Base-by-base conservation (phyloP, 2,329 filamentous ascomycete species). In the Madurella fahalii region DNA sequence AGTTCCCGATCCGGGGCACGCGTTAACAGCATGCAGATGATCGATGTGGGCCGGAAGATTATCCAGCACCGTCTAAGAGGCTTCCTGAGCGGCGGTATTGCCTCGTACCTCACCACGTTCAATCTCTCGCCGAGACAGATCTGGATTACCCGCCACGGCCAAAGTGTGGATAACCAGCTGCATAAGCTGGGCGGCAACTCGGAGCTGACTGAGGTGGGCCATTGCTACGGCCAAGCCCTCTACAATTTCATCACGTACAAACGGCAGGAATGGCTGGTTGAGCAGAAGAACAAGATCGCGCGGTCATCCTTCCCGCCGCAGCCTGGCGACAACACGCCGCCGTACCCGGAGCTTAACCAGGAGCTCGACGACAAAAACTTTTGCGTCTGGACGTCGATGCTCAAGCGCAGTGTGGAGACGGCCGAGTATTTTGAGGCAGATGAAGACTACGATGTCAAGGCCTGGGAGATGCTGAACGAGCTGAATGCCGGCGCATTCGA, bases 371-470 rank as follows among this genome's bases (percentile, higher is more conserved):
- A 89, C 65, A 95, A 96, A 75, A 90, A 90, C 68, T 97, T 96
- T 68, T 99, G 94, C 70, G 90, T 99, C 15, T 99, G 94, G 94
- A 96, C 93, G 0, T 95, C 90, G 2, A 97, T 97, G 93, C 82
- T 99, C 59, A 87, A 89, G 68, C 88, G 94, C 60, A 91, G 89
- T 57, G 86, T 94, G 48, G 85, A 96, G 67, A 95, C 92, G 0
- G 91, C 88, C 0, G 85, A 94, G 60, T 87, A 88, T 69, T 99
- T 97, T 69, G 89, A 95, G 62, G 79, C 77, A 0, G 94, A 97
- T 61, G 93, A 97, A 18, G 90, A 96, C 51, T 96, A 93, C 69
- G 94, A 97, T 62, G 86, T 95, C 64, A 99, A 99, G 75, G 89
- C 95, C 63, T 96, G 93, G 90, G 89, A 92, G 66, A 95, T 96